Evolutionary conservation across 106 monocot genomes (phyloP).

Genomic region (Allium fistulosum): DNA sequence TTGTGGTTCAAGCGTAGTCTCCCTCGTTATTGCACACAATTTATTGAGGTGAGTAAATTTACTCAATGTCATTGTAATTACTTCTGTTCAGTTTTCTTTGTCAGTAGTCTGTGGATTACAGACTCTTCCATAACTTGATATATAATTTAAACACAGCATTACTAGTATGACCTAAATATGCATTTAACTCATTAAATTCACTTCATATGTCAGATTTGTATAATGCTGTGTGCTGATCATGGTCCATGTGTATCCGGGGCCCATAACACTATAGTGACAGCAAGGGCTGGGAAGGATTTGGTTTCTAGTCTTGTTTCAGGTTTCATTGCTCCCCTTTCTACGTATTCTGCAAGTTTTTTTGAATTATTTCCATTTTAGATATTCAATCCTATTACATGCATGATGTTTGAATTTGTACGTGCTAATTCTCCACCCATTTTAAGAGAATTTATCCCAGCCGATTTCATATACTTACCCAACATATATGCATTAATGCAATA

Average conservation of each 20-base stretch:
- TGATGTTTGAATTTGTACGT: too few relatives aligned
- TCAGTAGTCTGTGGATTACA: too few relatives aligned
- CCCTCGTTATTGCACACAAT: slow-evolving; percentile 95
- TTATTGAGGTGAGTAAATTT: slow-evolving; percentile 79
- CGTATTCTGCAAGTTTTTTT: too few relatives aligned
- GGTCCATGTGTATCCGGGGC: slow-evolving; percentile 99
- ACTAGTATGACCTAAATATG: slow-evolving; percentile 21
- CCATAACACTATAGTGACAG: slow-evolving; percentile 94
- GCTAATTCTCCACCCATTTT: too few relatives aligned
- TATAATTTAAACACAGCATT: too few relatives aligned
- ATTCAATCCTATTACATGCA: too few relatives aligned
- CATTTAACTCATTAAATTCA: neutral
- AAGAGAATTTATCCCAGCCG: too few relatives aligned
- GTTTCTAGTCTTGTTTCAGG: slow-evolving; percentile 98
- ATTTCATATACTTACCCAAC: too few relatives aligned
- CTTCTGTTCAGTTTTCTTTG: too few relatives aligned
- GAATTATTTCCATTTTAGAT: too few relatives aligned
- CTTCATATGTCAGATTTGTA: slow-evolving; percentile 52
- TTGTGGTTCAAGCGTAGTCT: slow-evolving; percentile 98
- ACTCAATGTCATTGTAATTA: slow-evolving; percentile 58
- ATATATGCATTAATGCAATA: too few relatives aligned
- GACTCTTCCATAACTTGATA: too few relatives aligned
- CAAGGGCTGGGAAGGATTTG: slow-evolving; percentile 93
- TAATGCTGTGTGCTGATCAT: slow-evolving; percentile 99
- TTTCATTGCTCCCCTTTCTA: slow-evolving; percentile 31